phyloP scores from a whole-genome alignment of 2,329 filamentous ascomycete species.

The Thermochaetoides dissita region DNA sequence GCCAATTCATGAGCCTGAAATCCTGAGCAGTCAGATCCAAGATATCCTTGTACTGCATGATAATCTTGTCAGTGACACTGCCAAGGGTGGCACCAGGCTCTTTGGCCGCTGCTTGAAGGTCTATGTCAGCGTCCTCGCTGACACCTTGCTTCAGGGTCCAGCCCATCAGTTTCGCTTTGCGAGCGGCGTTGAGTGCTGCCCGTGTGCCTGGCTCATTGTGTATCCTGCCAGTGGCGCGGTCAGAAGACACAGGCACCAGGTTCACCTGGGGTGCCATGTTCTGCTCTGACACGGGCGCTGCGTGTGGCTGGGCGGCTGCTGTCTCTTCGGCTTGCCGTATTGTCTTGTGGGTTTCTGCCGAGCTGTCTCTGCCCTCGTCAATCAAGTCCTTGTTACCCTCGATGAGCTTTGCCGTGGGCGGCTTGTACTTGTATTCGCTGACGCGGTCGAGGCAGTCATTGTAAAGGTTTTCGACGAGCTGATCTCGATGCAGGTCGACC shows the following conservation, averaged over 20 bases:
- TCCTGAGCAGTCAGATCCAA: slow-evolving; percentile 76
- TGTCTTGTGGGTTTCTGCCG: slow-evolving; percentile 53
- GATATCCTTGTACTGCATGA: slow-evolving; percentile 72
- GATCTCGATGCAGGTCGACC: slow-evolving; percentile 66
- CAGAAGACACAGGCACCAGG: slow-evolving; percentile 49
- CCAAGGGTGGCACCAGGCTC: slow-evolving; percentile 62
- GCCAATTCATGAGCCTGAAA: slow-evolving; percentile 88
- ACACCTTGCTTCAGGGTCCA: slow-evolving; percentile 60
- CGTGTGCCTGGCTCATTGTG: slow-evolving; percentile 58
- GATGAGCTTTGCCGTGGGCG: slow-evolving; percentile 53
- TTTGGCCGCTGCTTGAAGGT: slow-evolving; percentile 52
- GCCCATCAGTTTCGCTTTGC: slow-evolving; percentile 67
- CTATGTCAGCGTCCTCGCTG: slow-evolving; percentile 50
- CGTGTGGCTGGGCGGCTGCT: slow-evolving; percentile 44
- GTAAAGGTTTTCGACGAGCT: slow-evolving; percentile 78
- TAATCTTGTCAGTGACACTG: slow-evolving; percentile 81
- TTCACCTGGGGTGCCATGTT: slow-evolving; percentile 39
- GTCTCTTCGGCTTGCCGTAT: slow-evolving; percentile 63
- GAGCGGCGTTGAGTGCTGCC: slow-evolving; percentile 57
- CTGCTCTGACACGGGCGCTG: slow-evolving; percentile 37
- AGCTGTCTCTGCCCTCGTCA: slow-evolving; percentile 66
- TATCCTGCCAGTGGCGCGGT: slow-evolving; percentile 57
- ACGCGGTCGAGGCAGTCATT: slow-evolving; percentile 90
- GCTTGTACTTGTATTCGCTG: slow-evolving; percentile 76
- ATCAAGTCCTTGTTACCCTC: slow-evolving; percentile 74